Percentiles rank a stretch among this genome's conserved stretches.
phyloP scores from a whole-genome alignment of 1,284 basidiomycete species.

The Phylloporus sp. region DNA sequence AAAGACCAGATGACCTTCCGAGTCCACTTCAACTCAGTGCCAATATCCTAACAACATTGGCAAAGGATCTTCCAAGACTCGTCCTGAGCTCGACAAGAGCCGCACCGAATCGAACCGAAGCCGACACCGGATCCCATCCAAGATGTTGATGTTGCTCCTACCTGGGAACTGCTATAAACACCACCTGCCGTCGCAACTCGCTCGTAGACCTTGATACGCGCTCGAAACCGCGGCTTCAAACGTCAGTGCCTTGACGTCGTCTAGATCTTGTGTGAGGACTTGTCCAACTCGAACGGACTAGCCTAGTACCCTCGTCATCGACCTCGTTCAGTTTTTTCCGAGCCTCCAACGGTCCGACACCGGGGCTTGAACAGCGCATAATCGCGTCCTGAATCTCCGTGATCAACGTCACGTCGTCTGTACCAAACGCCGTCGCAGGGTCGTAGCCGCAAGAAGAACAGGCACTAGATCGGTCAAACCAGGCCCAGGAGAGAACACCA shows the following conservation, averaged over 20 bases:
- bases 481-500: constrained; percentile 4
- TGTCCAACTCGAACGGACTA: neutral
- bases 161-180: neutral
- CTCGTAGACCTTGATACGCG: neutral
- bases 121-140: neutral
- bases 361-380: neutral
- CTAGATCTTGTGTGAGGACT: neutral
- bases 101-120: neutral
- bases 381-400: constrained; percentile 7
- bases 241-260: neutral
- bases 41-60: neutral
- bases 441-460: neutral
- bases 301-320: neutral
- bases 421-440: constrained; percentile 14
- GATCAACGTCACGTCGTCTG: constrained; percentile 7
- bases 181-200: neutral
- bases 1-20: neutral
- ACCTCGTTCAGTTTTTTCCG: neutral
- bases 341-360: constrained; percentile 4
- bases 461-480: constrained; percentile 8
- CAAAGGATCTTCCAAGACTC: neutral
- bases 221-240: neutral
- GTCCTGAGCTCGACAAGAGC: neutral
- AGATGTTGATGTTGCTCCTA: neutral
- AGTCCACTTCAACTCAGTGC: neutral